Evolutionary conservation across 768 basidiomycete genomes (phyloP), one percentile per base, ranked within the genome.

Genomic region (Podaxis sp.): DNA sequence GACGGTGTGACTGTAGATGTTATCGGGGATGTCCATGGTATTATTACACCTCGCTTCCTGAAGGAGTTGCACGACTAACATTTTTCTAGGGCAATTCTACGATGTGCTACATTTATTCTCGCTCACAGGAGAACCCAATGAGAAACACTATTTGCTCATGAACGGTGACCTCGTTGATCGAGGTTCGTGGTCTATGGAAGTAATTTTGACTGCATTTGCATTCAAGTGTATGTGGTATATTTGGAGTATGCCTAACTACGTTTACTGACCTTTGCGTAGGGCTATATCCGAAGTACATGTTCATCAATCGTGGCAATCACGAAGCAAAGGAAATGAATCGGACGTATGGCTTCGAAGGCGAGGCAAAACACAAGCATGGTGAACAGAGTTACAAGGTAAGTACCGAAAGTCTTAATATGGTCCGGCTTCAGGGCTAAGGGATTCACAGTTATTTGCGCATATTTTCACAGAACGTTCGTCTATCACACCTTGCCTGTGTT

Each of bases 281-380:
- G 96, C 77, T 98, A 61, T 95, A 93, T 76, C 96, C 96, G 3
- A 85, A 85, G 62, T 85, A 80, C 63, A 93, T 98, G 82, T 96
- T 84, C 74, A 86, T 99, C 72, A 99, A 99, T 74, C 86, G 96
- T 66, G 96, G 96, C 17, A 99, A 98, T 76, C 96, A 99, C 71
- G 95, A 96, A 77, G 89, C 94, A 64, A 92, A 93, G 73, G 95
- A 98, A 52, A 99, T 99, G 97, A 99, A 99, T 75, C 80, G 89
- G 54, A 85, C 88, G 22, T 95, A 96, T 73, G 95, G 95, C 1
- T 96, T 96, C 70, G 94, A 96, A 74, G 95, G 96, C 44, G 97
- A 99, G 78, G 91, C 88, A 33, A 96, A 96, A 71, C 91, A 96
- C 70, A 99, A 99, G 73, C 94, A 96, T 68, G 95, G 95, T 30